Base-by-base conservation (phyloP, 2,329 filamentous ascomycete genomes). In the Emmonsia crescens region DNA sequence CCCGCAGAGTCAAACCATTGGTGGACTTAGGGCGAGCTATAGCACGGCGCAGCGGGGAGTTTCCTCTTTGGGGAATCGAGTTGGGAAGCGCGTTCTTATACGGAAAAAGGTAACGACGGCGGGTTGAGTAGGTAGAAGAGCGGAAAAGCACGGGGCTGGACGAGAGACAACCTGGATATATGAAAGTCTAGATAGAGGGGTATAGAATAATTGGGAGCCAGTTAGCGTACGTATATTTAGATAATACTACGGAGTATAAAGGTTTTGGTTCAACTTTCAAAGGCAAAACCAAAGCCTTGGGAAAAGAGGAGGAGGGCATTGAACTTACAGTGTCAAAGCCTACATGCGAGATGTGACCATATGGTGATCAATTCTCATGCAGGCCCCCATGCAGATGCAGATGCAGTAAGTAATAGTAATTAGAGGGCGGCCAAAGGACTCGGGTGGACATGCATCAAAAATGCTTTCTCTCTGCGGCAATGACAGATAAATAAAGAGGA, bases 1-100 rank as follows among this genome's bases (percentile, higher is more conserved):
- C 21, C 31, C 31, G 31, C 14, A 40, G 9, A 24, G 44, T 38
- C 42, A 61, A 58, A 61, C 44, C 60, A 61, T 61, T 46, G n/a
- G 48, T 16, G 19, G 44, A 21, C 12, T 36, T 38, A 5, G 36
- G 48, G 19, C 21, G 29, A 46, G 10, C n/a, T 46, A 38, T 31
- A n/a, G 19, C 40, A 31, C 38, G 21, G 40, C 24, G 38, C 24
- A 44, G 21, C 19, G 21, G 21, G 38, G 24, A 33, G 29, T 52
- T 31, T 33, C 29, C 31, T 31, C 24, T 46, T 46, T n/a, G n/a
- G 52, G 29, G n/a, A 10, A 24, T 36, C n/a, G 31, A 55, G 21
- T 24, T 24, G 19, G 51, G 14, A 36, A 33, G 19, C 16, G 29
- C 48, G 42, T 8, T 21, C 16, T 19, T 27, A 24, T 46, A 1